Base-by-base conservation (phyloP, 2,329 filamentous ascomycete genomes). In the Zymoseptoria passerinii region DNA sequence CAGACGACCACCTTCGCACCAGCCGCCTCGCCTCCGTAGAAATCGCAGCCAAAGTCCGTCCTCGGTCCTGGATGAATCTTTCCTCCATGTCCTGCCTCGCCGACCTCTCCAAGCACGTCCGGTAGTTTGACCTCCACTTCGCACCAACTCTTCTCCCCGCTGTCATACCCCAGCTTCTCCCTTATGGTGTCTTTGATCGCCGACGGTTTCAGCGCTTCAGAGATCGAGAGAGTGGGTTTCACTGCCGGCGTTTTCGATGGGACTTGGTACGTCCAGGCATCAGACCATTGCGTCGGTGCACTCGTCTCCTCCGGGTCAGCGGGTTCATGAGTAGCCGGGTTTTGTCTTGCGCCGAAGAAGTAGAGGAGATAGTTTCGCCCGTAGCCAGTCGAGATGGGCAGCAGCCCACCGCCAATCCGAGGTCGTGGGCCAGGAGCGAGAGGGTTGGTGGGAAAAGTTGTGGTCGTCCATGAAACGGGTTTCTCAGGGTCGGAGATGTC, bases 221-320 rank as follows among this genome's bases (percentile, higher is more conserved):
- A 61, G 28, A 69, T 58, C 53, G 60, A 67, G 3, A 62, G 55
- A 4, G 66, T 68, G n/a, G 58, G 53, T 57, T 68, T 67, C 35
- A 62, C 61, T 53, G 66, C 67, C 4, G 68, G 65, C 9, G 58
- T 60, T 53, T 58, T 71, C 4, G 75, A 76, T 1, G 72, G 74
- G 6, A 77, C 69, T 57, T 78, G 76, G n/a, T 76, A 70, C 0
- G 70, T 73, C 76, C 75, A 77, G n/a, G 74, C 70, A 58, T 77
- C 75, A 56, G 71, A 73, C 68, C 73, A 75, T 63, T 62, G 59
- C n/a, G 61, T 60, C 58, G 63, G 61, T 58, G 57, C 58, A 53
- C 58, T 58, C 2, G 59, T 64, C 7, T 62, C 62, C n/a, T 61
- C 56, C n/a, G 65, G 60, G 16, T 59, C 60, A 1, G 62, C 52